Evolutionary conservation across 116 monocot species (phyloP).

Genomic region (Dioscorea cayenensis): DNA sequence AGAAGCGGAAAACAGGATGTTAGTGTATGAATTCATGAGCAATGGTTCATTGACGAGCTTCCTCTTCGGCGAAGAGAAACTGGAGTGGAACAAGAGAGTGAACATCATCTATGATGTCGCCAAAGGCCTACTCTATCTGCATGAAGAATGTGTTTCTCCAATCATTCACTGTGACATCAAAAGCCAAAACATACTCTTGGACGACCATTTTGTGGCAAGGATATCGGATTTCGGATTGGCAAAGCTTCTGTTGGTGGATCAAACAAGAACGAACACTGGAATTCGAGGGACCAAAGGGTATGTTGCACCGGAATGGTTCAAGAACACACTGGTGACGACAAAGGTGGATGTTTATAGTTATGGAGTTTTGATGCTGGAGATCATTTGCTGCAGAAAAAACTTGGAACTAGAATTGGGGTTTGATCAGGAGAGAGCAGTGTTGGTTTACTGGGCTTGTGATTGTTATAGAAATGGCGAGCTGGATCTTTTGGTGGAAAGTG

Average conservation of each 20-base stretch:
- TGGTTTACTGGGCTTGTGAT: constrained; percentile 31
- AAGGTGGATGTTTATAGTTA: constrained; percentile 73
- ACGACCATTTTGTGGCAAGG: constrained; percentile 26
- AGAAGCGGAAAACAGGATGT: constrained; percentile 12
- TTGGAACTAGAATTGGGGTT: constrained; percentile 9
- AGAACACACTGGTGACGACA: constrained; percentile 14
- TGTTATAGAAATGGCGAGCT: constrained; percentile 17
- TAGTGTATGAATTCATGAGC: constrained; percentile 39
- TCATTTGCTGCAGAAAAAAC: constrained; percentile 43
- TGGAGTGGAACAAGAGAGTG: constrained; percentile 21
- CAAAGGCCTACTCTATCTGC: constrained; percentile 40
- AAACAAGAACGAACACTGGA: constrained; percentile 25
- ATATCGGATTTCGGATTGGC: constrained; percentile 66
- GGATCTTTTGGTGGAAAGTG: constrained; percentile 21
- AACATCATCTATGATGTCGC: constrained; percentile 25
- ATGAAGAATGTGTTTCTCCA: constrained; percentile 37
- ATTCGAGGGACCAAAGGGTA: constrained; percentile 56
- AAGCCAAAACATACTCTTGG: constrained; percentile 57
- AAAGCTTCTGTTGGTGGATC: constrained; percentile 29
- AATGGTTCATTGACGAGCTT: constrained; percentile 20
- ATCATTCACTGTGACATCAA: constrained; percentile 70
- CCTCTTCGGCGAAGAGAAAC: not conserved
- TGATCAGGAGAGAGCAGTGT: constrained; percentile 11
- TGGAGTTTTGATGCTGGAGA: constrained; percentile 53
- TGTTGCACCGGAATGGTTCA: constrained; percentile 58